phyloP scores from a whole-genome alignment of 2,329 filamentous ascomycete genomes.

The Ilyonectria sp. region DNA sequence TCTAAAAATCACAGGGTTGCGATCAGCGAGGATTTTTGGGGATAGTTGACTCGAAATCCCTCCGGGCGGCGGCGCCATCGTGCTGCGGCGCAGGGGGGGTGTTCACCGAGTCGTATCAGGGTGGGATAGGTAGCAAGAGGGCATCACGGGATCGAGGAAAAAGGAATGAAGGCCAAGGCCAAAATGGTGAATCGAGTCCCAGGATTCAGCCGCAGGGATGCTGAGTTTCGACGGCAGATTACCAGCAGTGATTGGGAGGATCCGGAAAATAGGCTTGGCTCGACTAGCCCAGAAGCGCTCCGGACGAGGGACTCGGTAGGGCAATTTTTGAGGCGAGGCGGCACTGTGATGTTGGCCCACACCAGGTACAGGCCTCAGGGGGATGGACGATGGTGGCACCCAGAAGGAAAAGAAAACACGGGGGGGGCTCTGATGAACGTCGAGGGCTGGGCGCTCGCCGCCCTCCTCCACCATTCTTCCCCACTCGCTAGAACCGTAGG shows the following conservation, averaged over 20 bases:
- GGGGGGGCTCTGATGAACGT: too few species aligned
- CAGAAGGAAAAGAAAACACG: too few species aligned
- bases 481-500: slow-evolving; percentile 29
- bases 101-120: slow-evolving; percentile 14
- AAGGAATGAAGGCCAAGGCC: slow-evolving; percentile 36
- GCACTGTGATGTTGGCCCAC: too few species aligned
- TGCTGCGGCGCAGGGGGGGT: slow-evolving; percentile 4
- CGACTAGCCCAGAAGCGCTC: slow-evolving; percentile 32
- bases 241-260: slow-evolving; percentile 32
- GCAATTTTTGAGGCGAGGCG: slow-evolving; percentile 10
- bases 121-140: slow-evolving; percentile 12
- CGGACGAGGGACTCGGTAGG: slow-evolving; percentile 8
- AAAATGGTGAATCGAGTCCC: slow-evolving; percentile 21
- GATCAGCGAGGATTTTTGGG: neutral
- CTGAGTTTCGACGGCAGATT: slow-evolving; percentile 36
- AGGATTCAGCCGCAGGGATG: slow-evolving; percentile 40
- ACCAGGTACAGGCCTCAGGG: too few species aligned
- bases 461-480: slow-evolving; percentile 29
- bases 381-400: too few species aligned
- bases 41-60: neutral
- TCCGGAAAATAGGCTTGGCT: slow-evolving; percentile 32
- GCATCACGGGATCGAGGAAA: slow-evolving; percentile 33
- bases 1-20: neutral
- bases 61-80: slow-evolving; percentile 11
- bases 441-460: neutral